Conservation (phyloP, 2,329 filamentous ascomycete genomes). For the Talaromyces atroroseus region DNA sequence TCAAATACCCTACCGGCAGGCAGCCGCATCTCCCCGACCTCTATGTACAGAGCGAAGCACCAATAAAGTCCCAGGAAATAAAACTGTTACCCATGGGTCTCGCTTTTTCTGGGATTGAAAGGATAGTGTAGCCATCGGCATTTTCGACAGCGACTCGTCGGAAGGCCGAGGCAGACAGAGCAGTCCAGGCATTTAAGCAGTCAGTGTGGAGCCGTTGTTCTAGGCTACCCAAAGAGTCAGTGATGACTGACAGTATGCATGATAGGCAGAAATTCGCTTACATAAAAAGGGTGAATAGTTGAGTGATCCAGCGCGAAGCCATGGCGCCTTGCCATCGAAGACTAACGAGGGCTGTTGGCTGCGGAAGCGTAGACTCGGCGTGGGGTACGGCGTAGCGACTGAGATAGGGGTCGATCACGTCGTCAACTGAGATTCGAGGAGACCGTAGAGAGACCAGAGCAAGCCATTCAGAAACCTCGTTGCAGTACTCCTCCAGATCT, state of each 20-base stretch:
- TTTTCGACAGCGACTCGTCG: constrained; percentile 34
- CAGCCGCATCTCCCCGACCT: not conserved
- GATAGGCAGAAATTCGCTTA: constrained; percentile 23
- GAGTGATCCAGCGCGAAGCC: constrained; percentile 34
- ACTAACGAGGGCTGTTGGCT: constrained; percentile 26
- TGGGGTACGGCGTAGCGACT: constrained; percentile 39
- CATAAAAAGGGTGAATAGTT: constrained; percentile 31
- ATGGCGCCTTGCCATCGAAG: constrained; percentile 42
- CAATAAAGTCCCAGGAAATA: constrained; percentile 38
- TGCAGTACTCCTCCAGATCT: constrained; percentile 55
- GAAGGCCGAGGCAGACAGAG: constrained; percentile 28
- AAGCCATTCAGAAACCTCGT: constrained; percentile 59
- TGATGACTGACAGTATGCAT: too few species aligned
- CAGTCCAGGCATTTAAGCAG: constrained; percentile 26
- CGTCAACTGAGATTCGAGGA: constrained; percentile 30
- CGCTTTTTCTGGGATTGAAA: constrained; percentile 12
- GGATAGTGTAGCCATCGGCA: constrained; percentile 35
- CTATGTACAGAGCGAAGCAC: constrained; percentile 11
- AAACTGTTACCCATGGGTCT: constrained; percentile 12
- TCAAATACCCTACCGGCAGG: constrained; percentile 1
- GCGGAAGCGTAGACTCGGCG: constrained; percentile 18
- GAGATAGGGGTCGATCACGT: constrained; percentile 40
- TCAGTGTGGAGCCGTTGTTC: not conserved
- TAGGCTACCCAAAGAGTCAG: constrained; percentile 5
- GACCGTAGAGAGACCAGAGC: constrained; percentile 48